Evolutionary conservation across 306 rosid species (phyloP).

Genomic region (Hylodesmum podocarpum): DNA sequence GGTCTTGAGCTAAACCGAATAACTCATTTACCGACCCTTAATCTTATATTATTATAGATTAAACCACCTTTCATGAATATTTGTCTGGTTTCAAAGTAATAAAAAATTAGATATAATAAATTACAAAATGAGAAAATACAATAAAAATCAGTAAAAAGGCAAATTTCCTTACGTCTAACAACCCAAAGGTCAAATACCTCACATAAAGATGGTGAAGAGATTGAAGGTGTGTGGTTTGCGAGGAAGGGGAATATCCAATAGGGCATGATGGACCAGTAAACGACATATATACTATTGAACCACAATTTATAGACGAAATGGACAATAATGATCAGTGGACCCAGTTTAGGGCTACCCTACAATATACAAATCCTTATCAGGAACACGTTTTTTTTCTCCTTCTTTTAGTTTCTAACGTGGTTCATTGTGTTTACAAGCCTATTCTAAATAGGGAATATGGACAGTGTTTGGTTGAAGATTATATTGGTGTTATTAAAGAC

Average conservation of each 20-base stretch:
- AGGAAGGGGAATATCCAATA: conserved; percentile 60
- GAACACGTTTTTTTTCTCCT: not conserved
- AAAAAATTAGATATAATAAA: too few relatives aligned
- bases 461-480: not conserved
- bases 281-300: conserved; percentile 58
- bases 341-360: not conserved
- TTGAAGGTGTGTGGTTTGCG: conserved; percentile 60
- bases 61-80: too few relatives aligned
- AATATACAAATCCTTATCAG: not conserved
- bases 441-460: not conserved
- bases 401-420: not conserved
- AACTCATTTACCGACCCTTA: too few relatives aligned
- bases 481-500: not conserved
- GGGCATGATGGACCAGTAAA: conserved; percentile 58
- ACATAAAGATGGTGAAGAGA: conserved; percentile 60
- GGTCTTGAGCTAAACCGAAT: too few relatives aligned
- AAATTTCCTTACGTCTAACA: too few relatives aligned
- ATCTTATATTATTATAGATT: too few relatives aligned
- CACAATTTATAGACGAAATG: conserved; percentile 19
- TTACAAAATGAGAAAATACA: too few relatives aligned
- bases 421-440: not conserved
- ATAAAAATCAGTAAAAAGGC: too few relatives aligned
- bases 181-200: too few relatives aligned
- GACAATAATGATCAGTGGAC: conserved; percentile 24
- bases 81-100: too few relatives aligned